Base-by-base conservation (phyloP, 2,329 filamentous ascomycete genomes). In the Paecilomyces sp. region DNA sequence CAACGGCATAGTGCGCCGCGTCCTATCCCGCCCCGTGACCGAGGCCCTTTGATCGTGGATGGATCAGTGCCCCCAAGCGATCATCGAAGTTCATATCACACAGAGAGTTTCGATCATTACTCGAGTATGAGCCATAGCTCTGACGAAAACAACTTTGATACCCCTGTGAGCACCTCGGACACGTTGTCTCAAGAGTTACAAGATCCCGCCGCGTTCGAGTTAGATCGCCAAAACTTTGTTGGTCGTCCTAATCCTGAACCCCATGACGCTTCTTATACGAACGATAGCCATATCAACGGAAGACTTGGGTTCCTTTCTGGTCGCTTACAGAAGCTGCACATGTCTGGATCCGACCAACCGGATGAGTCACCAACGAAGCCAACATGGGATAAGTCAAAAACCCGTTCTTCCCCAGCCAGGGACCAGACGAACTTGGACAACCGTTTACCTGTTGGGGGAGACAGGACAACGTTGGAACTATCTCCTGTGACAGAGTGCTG, bases 11-110 rank as follows among this genome's bases (percentile, higher is more conserved):
- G 66, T 12, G 58, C 66, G 24, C 62, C 70, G n/a, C 71, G 71
- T 41, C 65, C 70, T 25, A 62, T 62, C n/a, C 64, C 66, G 34
- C 59, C 69, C 3, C 66, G 66, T 52, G 69, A 71, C 59, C 69
- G 73, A 36, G 78, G 77, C 8, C 78, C 78, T 30, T 63, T 80
- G 59, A 79, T 80, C 41, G 74, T 80, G 5, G 78, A 81, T 67
- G 79, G 79, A 6, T 79, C 78, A 13, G 72, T 78, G 31, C 73
- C 74, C 33, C 70, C 66, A 2, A 74, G 69, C 62, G 76, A 78
- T 54, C 67, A 66, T 25, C 72, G 72, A 30, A 62, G 70, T 28
- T 65, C 70, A n/a, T 65, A 68, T 59, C 61, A 68, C 6, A 66
- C 71, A 22, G 74, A 77, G 22, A 64, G 69, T 50, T 68, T 71